Percentiles rank a stretch among this genome's conserved stretches.
phyloP scores from a whole-genome alignment of 2,329 filamentous ascomycete genomes.

The Aureobasidium mangrovei region DNA sequence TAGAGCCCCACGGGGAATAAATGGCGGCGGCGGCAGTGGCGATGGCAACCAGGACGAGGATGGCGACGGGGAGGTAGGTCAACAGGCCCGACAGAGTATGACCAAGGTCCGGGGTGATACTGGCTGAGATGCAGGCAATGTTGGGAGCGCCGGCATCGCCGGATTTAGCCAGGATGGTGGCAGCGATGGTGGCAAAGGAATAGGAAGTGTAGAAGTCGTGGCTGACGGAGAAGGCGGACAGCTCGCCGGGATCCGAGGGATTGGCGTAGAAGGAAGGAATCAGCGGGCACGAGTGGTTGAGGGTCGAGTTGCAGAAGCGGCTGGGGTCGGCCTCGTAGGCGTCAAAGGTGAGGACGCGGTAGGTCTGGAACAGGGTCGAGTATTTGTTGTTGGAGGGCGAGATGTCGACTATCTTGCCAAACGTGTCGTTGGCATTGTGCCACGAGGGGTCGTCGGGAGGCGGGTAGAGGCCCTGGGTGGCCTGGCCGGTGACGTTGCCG shows the following conservation, averaged over 20 bases:
- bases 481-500: slow-evolving; percentile 79
- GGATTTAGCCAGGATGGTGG: slow-evolving; percentile 65
- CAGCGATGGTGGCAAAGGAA: slow-evolving; percentile 71
- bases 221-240: slow-evolving; percentile 66
- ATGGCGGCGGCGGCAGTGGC: slow-evolving; percentile 79
- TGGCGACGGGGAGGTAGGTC: slow-evolving; percentile 65
- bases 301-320: slow-evolving; percentile 56
- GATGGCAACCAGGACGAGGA: slow-evolving; percentile 70
- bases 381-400: slow-evolving; percentile 50
- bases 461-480: slow-evolving; percentile 50
- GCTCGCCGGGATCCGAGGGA: slow-evolving; percentile 39
- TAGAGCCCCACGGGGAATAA: slow-evolving; percentile 88
- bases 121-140: slow-evolving; percentile 73
- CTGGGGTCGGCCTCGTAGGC: slow-evolving; percentile 49
- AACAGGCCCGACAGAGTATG: slow-evolving; percentile 57
- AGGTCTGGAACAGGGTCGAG: slow-evolving; percentile 63
- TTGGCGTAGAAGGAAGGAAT: slow-evolving; percentile 60
- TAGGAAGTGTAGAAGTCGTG: slow-evolving; percentile 76
- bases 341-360: slow-evolving; percentile 69
- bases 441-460: slow-evolving; percentile 50
- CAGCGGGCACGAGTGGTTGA: slow-evolving; percentile 62
- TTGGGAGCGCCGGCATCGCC: slow-evolving; percentile 56
- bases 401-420: slow-evolving; percentile 69
- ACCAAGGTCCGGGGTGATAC: slow-evolving; percentile 76
- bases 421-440: slow-evolving; percentile 50